phyloP scores from a whole-genome alignment of 2,329 filamentous ascomycete species.

The Colletotrichum falcatum region DNA sequence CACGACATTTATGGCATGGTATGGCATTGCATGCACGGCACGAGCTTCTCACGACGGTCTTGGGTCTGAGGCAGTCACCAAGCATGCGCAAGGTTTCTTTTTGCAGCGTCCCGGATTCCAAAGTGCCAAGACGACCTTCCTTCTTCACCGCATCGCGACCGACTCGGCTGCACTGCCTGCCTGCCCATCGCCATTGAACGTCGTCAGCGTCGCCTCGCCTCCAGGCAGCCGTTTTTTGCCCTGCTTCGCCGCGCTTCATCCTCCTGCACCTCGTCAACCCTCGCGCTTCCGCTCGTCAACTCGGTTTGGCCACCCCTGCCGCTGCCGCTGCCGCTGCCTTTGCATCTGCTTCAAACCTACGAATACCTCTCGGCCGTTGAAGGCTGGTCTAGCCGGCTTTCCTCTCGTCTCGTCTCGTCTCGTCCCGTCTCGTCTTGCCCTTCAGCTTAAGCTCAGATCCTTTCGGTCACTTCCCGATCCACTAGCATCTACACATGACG shows the following conservation, averaged over 20 bases:
- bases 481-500: slow-evolving; percentile 25
- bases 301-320: neutral
- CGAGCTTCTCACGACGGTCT: too few relatives aligned
- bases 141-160: neutral
- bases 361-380: neutral
- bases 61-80: neutral
- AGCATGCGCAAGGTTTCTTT: neutral
- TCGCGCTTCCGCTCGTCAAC: slow-evolving; percentile 19
- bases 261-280: slow-evolving; percentile 35
- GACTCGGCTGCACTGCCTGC: slow-evolving; percentile 4
- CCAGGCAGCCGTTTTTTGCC: slow-evolving; percentile 15
- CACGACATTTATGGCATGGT: too few relatives aligned
- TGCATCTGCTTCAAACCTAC: neutral
- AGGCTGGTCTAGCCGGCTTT: neutral
- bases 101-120: neutral
- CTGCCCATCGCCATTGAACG: slow-evolving; percentile 9
- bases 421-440: neutral
- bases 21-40: neutral
- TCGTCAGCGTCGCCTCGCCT: neutral
- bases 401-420: neutral
- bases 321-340: neutral
- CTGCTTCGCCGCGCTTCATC: slow-evolving; percentile 34
- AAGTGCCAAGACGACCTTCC: neutral
- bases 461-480: slow-evolving; percentile 28
- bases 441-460: neutral